Evolutionary conservation across 495 filamentous ascomycete species (phyloP), one percentile per base, ranked within the genome.

Genomic region (Physcia stellaris): DNA sequence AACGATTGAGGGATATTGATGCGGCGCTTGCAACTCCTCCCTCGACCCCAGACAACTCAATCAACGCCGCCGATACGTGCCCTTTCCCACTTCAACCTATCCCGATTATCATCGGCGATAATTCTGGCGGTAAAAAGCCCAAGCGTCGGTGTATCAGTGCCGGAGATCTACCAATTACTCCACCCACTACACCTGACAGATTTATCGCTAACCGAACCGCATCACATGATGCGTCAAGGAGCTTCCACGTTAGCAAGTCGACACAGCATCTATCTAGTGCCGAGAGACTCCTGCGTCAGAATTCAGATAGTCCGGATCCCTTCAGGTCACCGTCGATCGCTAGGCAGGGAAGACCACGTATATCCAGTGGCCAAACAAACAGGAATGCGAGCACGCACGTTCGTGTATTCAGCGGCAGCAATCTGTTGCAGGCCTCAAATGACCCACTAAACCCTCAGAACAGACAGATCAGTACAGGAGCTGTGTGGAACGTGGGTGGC

Each of bases 401-500:
- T 9, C 32, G 40, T 12, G 36, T 40, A 21, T 42, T 47, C 18
- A 48, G 47, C 17, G 27, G 28, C 7, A 38, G 40, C 1, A 39
- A 43, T 35, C 37, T 47, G 9, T 28, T 39, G 9, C 23, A 19
- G 22, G 24, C 42, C 16, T 37, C 43, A 28, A 31, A 45, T n/a
- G 32, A 27, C 21, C 17, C 29, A 4, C 29, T 35, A 6, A 10
- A 27, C 27, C 15, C 37, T 30, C 52, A 48, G 27, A 46, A 39
- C 26, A 38, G 48, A 32, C 60, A 71, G 43, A 60, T 75, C 34
- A 90, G 83, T 55, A 46, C 60, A 34, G 83, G 81, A 0, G 68
- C 73, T 24, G 66, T 88, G n/a, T 93, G 86, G 86, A 72, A 73
- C 4, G 81, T 90, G 12, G 83, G 86, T 13, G 82, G 84, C 20